Evolutionary conservation across 495 filamentous ascomycete genomes (phyloP).

Genomic region (Aspergillus kassunensis): DNA sequence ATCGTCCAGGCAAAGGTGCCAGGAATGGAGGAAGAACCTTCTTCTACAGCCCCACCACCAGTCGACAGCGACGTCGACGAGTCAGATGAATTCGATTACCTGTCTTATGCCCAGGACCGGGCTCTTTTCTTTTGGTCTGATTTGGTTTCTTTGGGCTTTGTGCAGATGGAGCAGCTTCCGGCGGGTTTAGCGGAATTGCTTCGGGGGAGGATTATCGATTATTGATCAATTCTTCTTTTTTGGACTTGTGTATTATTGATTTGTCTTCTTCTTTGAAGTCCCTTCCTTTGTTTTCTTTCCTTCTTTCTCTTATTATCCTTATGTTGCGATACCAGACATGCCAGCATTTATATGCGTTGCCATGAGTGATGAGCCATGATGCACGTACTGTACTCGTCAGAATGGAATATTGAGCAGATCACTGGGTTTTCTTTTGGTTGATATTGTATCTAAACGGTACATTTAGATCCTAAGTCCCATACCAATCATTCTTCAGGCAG

Average conservation of each 20-base stretch:
- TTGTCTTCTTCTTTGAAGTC: background rate
- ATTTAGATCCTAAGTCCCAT: background rate
- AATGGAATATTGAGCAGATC: background rate
- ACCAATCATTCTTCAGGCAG: no score
- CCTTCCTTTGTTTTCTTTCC: background rate
- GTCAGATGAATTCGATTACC: constrained; percentile 81
- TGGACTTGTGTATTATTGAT: background rate
- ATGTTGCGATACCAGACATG: constrained; percentile 12
- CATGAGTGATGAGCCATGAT: constrained; percentile 11
- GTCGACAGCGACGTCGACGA: constrained; percentile 35
- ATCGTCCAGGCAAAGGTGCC: constrained; percentile 88
- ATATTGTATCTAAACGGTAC: background rate
- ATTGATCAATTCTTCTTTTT: constrained; percentile 27
- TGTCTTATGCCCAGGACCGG: constrained; percentile 85
- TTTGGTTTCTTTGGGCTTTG: constrained; percentile 65
- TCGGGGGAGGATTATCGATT: constrained; percentile 54
- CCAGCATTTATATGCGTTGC: no score
- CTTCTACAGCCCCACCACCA: constrained; percentile 15
- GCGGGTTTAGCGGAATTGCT: constrained; percentile 52
- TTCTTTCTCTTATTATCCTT: constrained; percentile 1
- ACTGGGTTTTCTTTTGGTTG: no score
- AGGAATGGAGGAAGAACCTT: constrained; percentile 48
- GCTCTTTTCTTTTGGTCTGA: constrained; percentile 94
- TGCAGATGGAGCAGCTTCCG: constrained; percentile 72
- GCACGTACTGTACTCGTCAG: constrained; percentile 8